A percentile compares a stretch with the other conserved stretches of the same genome.
These are phyloP conservation scores for Epichloe gansuensis DNA, from an alignment of 2,329 filamentous ascomycete genomes.

Conservation along the genomic window DNA sequence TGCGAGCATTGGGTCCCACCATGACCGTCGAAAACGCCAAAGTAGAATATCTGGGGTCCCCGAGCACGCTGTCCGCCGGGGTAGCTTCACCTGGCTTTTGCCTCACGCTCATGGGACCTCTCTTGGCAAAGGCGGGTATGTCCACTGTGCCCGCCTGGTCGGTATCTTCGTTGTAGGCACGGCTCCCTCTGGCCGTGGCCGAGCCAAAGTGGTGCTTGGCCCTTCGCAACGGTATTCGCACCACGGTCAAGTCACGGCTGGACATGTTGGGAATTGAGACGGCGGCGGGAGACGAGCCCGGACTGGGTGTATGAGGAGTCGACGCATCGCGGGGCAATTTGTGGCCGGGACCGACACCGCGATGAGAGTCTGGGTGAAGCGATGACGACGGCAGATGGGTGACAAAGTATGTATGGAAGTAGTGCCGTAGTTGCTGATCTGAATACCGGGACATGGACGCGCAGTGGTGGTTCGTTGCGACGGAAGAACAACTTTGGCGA, in stretches of 20 bases:
- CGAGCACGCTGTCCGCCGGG: constrained; percentile 62
- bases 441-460: neutral
- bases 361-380: constrained; percentile 72
- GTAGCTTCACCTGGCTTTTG: constrained; percentile 47
- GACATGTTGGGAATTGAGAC: constrained; percentile 48
- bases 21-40: constrained; percentile 92
- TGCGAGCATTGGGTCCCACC: constrained; percentile 81
- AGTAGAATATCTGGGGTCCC: constrained; percentile 95
- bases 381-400: constrained; percentile 91
- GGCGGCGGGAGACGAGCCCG: constrained; percentile 42
- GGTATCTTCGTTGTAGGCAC: constrained; percentile 85
- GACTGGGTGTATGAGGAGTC: constrained; percentile 55
- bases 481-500: neutral
- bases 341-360: constrained; percentile 55
- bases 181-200: constrained; percentile 63
- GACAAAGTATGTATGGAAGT: constrained; percentile 94
- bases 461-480: constrained; percentile 1
- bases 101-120: constrained; percentile 53
- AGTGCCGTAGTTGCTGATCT: constrained; percentile 5
- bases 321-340: constrained; percentile 79
- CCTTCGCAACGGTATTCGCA: constrained; percentile 82
- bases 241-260: constrained; percentile 74
- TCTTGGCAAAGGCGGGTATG: constrained; percentile 82
- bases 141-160: constrained; percentile 91
- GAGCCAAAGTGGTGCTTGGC: constrained; percentile 95